Conservation (phyloP, 306 rosid species). For the Cicer judaicum region DNA sequence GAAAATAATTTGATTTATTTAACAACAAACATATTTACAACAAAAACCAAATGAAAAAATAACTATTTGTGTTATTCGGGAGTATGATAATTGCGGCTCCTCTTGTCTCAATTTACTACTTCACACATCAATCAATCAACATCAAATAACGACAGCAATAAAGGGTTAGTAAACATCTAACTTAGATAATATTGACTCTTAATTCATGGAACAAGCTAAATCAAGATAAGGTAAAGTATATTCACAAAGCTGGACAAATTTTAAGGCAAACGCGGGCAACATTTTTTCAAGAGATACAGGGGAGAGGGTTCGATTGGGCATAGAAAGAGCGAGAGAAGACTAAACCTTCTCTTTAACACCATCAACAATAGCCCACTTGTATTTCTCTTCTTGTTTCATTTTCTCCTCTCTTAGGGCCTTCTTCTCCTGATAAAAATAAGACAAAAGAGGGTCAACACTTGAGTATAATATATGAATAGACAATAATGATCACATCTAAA, state of each 20-base stretch:
- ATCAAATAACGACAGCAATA: neutral
- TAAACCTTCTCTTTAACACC: constrained; percentile 95
- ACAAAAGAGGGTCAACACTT: constrained; percentile 10
- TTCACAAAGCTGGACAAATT: constrained; percentile 8
- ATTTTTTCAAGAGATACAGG: neutral
- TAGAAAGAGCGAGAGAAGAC: neutral
- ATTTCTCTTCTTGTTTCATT: constrained; percentile 85
- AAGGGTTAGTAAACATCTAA: neutral
- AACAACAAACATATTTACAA: neutral
- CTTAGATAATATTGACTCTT: neutral
- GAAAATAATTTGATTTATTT: neutral
- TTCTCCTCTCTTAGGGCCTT: constrained; percentile 83
- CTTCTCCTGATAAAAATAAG: constrained; percentile 70
- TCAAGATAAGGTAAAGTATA: neutral
- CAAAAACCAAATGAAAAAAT: neutral
- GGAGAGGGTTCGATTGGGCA: neutral
- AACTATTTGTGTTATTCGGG: neutral
- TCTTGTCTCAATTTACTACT: neutral
- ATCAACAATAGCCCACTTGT: constrained; percentile 92
- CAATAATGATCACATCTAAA: constrained; percentile 26
- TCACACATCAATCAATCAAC: neutral
- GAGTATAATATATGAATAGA: neutral
- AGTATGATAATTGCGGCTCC: neutral
- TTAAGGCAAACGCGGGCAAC: neutral
- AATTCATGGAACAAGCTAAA: neutral